Percentiles rank a stretch among this genome's conserved stretches.
phyloP scores from a whole-genome alignment of 345 rosid genomes.

The Aurinia saxatilis region DNA sequence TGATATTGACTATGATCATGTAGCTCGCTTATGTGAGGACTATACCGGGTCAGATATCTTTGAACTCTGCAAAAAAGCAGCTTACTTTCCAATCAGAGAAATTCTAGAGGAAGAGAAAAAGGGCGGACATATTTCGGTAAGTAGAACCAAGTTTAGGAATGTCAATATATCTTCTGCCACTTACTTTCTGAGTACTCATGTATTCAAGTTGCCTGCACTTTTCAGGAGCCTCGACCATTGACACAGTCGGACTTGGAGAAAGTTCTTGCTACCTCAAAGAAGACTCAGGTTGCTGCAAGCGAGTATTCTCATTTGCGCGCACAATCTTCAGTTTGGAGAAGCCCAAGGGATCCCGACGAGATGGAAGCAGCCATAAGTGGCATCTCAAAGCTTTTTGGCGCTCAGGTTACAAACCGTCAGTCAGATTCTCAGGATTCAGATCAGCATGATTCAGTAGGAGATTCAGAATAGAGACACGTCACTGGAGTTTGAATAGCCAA shows the following conservation, averaged over 20 bases:
- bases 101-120: slow-evolving; percentile 66
- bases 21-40: slow-evolving; percentile 67
- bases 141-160: slow-evolving; percentile 2
- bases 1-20: slow-evolving; percentile 45
- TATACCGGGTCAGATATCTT: slow-evolving; percentile 91
- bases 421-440: slow-evolving; percentile 44
- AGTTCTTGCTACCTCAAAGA: slow-evolving; percentile 54
- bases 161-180: background rate
- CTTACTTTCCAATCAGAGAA: slow-evolving; percentile 85
- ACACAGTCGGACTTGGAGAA: slow-evolving; percentile 58
- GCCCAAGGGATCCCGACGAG: slow-evolving; percentile 45
- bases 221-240: slow-evolving; percentile 68
- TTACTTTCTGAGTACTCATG: background rate
- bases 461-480: background rate
- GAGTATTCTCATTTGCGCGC: slow-evolving; percentile 53
- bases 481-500: slow-evolving; percentile 2
- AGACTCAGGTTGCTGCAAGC: slow-evolving; percentile 65
- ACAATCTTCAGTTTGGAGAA: slow-evolving; percentile 47
- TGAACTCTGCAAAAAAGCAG: slow-evolving; percentile 94
- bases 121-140: slow-evolving; percentile 49
- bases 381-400: slow-evolving; percentile 64
- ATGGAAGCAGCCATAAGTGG: slow-evolving; percentile 70
- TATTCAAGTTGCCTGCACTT: background rate
- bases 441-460: slow-evolving; percentile 4
- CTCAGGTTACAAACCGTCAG: slow-evolving; percentile 55